Evolutionary conservation across 495 filamentous ascomycete genomes (phyloP).

Genomic region (Chaetomium fimeti): DNA sequence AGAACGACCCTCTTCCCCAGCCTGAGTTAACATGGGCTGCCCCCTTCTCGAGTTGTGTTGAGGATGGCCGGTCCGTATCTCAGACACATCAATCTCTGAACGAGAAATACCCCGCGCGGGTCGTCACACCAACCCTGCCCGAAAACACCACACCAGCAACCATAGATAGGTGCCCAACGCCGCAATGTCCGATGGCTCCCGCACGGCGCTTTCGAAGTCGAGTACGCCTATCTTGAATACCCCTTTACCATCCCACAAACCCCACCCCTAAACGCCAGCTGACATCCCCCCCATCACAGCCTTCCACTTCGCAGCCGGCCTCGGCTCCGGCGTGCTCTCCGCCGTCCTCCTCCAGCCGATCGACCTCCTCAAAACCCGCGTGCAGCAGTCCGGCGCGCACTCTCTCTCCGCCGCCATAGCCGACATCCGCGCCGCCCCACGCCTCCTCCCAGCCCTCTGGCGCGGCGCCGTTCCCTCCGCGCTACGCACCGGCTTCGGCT

Average conservation of each 20-base stretch:
- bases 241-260: background rate
- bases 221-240: conserved; percentile 23
- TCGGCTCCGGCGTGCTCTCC: conserved; percentile 79
- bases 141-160: background rate
- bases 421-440: conserved; percentile 59
- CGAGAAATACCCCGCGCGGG: background rate
- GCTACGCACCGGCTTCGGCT: conserved; percentile 87
- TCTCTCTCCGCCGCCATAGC: conserved; percentile 70
- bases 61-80: conserved; percentile 22
- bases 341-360: conserved; percentile 91
- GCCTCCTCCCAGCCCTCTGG: conserved; percentile 74
- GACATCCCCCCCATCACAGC: conserved; percentile 28
- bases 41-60: conserved; percentile 6
- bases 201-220: conserved; percentile 36
- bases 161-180: conserved; percentile 18
- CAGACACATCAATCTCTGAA: conserved; percentile 1
- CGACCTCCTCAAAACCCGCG: conserved; percentile 93
- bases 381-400: conserved; percentile 69
- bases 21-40: conserved; percentile 9
- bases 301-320: conserved; percentile 88
- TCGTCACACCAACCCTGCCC: background rate
- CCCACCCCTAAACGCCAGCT: background rate
- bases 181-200: conserved; percentile 41
- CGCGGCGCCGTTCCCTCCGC: conserved; percentile 88
- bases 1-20: background rate